Base-by-base conservation (phyloP, 1,284 basidiomycete species). In the Boletus coffeatus region DNA sequence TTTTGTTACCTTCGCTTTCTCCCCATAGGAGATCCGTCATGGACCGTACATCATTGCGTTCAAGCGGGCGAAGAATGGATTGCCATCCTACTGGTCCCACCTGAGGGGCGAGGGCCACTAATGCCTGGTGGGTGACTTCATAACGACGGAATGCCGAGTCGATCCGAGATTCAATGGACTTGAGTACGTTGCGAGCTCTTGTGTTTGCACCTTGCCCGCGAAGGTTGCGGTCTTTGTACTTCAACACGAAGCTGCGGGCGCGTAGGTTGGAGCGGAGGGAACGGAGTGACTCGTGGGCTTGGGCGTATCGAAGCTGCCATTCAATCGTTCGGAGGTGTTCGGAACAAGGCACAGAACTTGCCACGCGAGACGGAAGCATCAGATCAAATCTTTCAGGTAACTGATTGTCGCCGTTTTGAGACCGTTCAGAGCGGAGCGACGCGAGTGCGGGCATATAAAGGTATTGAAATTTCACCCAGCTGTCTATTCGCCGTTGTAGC, bases 141-240 rank as follows among this genome's bases (percentile, higher is more conserved):
- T 56, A 56, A 11, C 18, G n/a, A n/a, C n/a, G 21, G 29, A 55
- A 55, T 29, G 32, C 25, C n/a, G 53, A 32, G 53, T 55, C 53
- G 6, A 55, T 55, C 53, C 32, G 13, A 7, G 53, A 55, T 14
- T 60, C 29, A 4, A 63, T 55, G 3, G 2, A n/a, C 4, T 60
- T 59, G 6, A 62, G 52, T 8, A 32, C 25, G 6, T 59, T 60
- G 16, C 25, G 5, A 2, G 62, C 58, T 11, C 55, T 36, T 4
- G 55, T 62, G 7, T 59, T 62, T 9, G 55, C 34, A 6, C 62
- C 62, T 56, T 63, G 56, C 1, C 59, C 59, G 7, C 13, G 32
- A 2, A 63, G 11, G 16, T 63, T 46, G 0, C 14, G 41, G 11
- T 63, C 62, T n/a, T 63, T 63, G 57, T 39, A 63, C n/a, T 63